Conservation (phyloP, 169 alveolate species). For the Plasmodium inui region DNA sequence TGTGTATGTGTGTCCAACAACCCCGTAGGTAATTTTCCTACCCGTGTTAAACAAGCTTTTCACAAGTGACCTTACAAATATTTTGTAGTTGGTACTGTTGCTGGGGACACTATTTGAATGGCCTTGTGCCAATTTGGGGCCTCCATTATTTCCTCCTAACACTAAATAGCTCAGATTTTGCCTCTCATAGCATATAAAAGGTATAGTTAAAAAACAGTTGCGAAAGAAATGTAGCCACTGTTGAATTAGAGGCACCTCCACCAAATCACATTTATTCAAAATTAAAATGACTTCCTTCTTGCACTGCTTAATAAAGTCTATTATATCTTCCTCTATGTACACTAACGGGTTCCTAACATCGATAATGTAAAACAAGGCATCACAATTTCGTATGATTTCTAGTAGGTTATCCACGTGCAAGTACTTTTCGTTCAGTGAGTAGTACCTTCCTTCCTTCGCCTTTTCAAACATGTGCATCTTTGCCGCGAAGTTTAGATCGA, state of each 20-base stretch:
- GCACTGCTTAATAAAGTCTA: constrained; percentile 40
- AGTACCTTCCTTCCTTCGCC: constrained; percentile 35
- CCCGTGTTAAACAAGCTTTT: background rate
- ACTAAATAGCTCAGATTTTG: background rate
- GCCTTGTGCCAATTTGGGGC: background rate
- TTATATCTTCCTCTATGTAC: constrained; percentile 54
- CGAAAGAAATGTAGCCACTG: constrained; percentile 64
- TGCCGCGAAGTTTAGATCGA: background rate
- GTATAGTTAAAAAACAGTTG: constrained; percentile 30
- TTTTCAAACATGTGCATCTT: constrained; percentile 42
- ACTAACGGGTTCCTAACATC: constrained; percentile 67
- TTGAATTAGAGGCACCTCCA: constrained; percentile 24
- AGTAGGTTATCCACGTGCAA: constrained; percentile 38
- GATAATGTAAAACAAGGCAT: constrained; percentile 33
- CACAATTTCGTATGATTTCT: constrained; percentile 55
- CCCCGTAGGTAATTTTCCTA: constrained; percentile 47
- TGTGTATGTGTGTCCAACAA: constrained; percentile 66
- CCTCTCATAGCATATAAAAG: constrained; percentile 17
- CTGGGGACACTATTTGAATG: background rate
- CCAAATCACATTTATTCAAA: constrained; percentile 68
- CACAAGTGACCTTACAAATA: background rate
- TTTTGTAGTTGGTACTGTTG: constrained; percentile 18
- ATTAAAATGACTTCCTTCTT: constrained; percentile 52
- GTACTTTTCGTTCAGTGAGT: constrained; percentile 26
- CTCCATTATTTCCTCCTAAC: background rate